Percentiles rank a stretch among this genome's conserved stretches.
phyloP scores from a whole-genome alignment of 345 rosid genomes.

The Syzygium aromaticum region DNA sequence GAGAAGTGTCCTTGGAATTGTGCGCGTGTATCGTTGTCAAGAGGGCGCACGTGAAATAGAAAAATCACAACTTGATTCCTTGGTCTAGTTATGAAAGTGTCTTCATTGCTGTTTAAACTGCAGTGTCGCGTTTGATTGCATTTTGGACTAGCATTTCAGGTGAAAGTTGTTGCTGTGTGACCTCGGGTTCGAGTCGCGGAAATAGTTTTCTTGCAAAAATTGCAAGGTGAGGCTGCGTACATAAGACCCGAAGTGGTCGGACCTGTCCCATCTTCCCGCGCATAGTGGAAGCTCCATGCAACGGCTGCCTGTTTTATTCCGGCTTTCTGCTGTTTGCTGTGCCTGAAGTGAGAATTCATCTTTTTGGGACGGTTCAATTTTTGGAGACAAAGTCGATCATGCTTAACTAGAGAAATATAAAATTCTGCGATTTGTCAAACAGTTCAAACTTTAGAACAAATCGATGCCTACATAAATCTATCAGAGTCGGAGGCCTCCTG shows the following conservation, averaged over 20 bases:
- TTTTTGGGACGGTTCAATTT: not conserved
- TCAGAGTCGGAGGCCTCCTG: not conserved
- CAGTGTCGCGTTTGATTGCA: not conserved
- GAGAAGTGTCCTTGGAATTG: not conserved
- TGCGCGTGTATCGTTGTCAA: not conserved
- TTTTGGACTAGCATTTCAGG: not conserved
- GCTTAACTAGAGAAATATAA: not conserved
- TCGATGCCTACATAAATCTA: not conserved
- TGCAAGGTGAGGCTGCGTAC: not conserved
- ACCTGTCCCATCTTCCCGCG: not conserved
- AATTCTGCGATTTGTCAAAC: not conserved
- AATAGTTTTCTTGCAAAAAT: not conserved
- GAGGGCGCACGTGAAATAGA: not conserved
- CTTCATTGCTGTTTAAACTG: not conserved
- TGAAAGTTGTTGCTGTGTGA: not conserved
- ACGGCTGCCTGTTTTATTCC: not conserved
- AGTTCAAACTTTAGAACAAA: not conserved
- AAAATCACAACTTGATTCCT: not conserved
- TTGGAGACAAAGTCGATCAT: not conserved
- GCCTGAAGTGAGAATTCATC: not conserved
- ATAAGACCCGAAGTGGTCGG: not conserved
- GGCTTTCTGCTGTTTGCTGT: not conserved
- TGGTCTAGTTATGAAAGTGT: not conserved
- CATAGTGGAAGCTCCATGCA: not conserved
- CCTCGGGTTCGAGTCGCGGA: not conserved